Evolutionary conservation across 148 eudicot genomes (phyloP), one percentile per base, ranked within the genome.

Genomic region (Polygonum aviculare): DNA sequence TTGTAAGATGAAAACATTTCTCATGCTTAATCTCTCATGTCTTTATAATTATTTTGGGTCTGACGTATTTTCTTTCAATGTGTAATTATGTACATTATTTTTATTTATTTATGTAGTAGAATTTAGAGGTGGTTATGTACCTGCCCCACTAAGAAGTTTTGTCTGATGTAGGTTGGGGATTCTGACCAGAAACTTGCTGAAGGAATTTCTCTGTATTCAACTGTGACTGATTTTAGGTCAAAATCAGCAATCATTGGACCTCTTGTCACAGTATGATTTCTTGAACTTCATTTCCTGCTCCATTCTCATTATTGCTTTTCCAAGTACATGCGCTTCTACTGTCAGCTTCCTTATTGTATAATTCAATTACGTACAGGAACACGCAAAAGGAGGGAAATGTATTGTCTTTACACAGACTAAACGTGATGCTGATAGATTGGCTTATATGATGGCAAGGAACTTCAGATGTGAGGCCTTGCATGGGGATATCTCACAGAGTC

Each of bases 341-440:
- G 15, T 15, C 5, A 36, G 16, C 8, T 45, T 18, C 15, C 49
- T 7, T 54, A 16, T 31, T 47, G 12, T 35, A 62, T 62, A 31
- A 19, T 55, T 80, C 31, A 31, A 19, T 55, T 80, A 72, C 75
- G 77, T 11, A 47, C 79, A 95, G 98, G 96, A 95, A 82, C 91
- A 92, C 86, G 98, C 88, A 79, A 90, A 88, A 78, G 98, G 97
- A 59, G 98, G 98, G 39, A 95, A 95, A 83, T 83, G 88, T 76
- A 95, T 95, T 74, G 92, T 95, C 57, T 95, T 95, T 78, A 95
- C 98, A 72, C 98, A 94, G 82, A 94, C 98, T n/a, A 94, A 94
- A 79, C 92, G 98, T 39, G 98, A 94, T 84, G 98, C 98, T 65
- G 97, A 92, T 81, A 76, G 82, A 74, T 81, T 95, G 75, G 84